Percentiles rank a stretch among this genome's conserved stretches.
These are phyloP conservation scores for Ustilago curta DNA, from an alignment of 1,284 basidiomycete species.

Conservation along the genomic window DNA sequence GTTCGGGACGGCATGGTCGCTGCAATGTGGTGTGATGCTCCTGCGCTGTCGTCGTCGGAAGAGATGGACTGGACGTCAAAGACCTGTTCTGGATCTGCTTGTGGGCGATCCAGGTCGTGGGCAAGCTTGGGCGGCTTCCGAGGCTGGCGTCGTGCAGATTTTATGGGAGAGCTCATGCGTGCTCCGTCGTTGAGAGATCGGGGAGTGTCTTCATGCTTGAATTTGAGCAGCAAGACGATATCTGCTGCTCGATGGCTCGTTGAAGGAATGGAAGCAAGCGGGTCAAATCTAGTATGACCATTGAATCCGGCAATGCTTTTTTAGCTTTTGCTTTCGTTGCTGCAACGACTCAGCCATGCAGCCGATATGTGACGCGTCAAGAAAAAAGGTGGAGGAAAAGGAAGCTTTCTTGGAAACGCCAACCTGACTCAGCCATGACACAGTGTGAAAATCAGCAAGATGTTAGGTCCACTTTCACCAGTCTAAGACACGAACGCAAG, in stretches of 20 bases:
- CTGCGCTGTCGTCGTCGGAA: slow-evolving; percentile 23
- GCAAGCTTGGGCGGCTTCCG: slow-evolving; percentile 32
- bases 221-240: background rate
- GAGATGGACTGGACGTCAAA: slow-evolving; percentile 44
- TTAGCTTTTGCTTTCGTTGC: background rate
- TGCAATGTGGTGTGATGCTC: background rate
- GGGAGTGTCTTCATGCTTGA: slow-evolving; percentile 4
- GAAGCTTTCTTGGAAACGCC: background rate
- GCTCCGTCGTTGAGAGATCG: background rate
- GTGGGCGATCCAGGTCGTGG: slow-evolving; percentile 30
- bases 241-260: background rate
- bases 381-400: slow-evolving; percentile 4
- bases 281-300: background rate
- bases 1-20: slow-evolving; percentile 25
- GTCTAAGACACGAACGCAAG: no score
- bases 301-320: slow-evolving; percentile 9
- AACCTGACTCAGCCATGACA: slow-evolving; percentile 18
- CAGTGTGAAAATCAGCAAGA: background rate
- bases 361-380: background rate
- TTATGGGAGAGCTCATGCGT: slow-evolving; percentile 21
- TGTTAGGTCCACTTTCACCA: no score
- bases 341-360: slow-evolving; percentile 25
- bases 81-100: slow-evolving; percentile 44
- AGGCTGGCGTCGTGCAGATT: slow-evolving; percentile 15
- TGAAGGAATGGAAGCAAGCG: background rate